Base-by-base conservation (phyloP, 1,284 basidiomycete genomes). In the Cutaneotrichosporon cavernicola region DNA sequence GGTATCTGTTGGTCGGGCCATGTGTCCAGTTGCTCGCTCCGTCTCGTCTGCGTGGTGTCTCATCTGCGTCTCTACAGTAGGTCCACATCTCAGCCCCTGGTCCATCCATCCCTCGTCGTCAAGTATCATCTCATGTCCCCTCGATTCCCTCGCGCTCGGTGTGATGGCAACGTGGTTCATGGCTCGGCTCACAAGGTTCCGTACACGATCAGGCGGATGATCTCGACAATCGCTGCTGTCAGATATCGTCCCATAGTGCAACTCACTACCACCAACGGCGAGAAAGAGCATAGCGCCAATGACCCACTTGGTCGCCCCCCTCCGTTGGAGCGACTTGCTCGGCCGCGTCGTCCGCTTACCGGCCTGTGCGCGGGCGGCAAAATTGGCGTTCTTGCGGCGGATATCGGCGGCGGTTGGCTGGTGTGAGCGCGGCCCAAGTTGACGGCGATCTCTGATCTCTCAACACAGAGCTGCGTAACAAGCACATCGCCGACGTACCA, bases 381-480 rank as follows among this genome's bases (percentile, higher is more conserved):
- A 78, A 64, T 77, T 76, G 56, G 76, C 76, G 65, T 79, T 79
- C 66, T 79, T 79, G 56, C 78, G 72, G 56, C 69, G 65, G 65
- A 79, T 79, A 68, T 78, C 76, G 34, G 72, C 72, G 66, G 72
- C 72, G 52, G 76, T 78, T 26, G 76, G 76, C 78, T 79, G 64
- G 18, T 7, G 52, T 61, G n/a, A 55, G 60, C 47, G 13, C 21
- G 21, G 49, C 9, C 46, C 46, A 11, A 47, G 16, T 7, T 11
- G 21, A 47, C 11, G 7, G 46, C 8, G 11, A 13, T 13, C 34
- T 9, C 1, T 9, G 7, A 47, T 11, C 46, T 18, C 22, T 8
- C 10, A 16, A n/a, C 2, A 16, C 21, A 14, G 9, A 21, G 40
- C 13, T 43, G 11, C 9, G 40, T 9, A 13, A 43, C 43, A 16